Base-by-base conservation (phyloP, 1,139 yeast species). In the Lodderomyces theae region DNA sequence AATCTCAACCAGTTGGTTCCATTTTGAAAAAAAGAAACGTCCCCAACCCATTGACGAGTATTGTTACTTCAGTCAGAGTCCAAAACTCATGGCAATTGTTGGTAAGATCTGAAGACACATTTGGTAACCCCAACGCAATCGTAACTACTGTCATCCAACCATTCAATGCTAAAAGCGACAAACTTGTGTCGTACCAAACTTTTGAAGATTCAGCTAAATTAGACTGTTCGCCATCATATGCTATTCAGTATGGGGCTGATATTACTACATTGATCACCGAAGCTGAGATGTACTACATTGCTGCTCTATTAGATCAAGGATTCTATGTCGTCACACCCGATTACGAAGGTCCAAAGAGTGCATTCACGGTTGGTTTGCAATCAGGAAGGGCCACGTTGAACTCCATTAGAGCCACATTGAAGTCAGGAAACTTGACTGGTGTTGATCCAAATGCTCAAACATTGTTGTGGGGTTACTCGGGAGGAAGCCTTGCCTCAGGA, bases 381-480 rank as follows among this genome's bases (percentile, higher is more conserved):
- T 58, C 68, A 19, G 74, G 67, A 0, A 53, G 60, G 22, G 63
- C 63, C 6, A 51, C 56, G 3, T 56, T 68, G 37, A 62, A 68
- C 45, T 53, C 66, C 1, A 46, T 68, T 9, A 51, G 64, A 39
- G 74, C 64, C 5, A 54, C 57, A 1, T 54, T 66, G 39, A 37
- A 43, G 1, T 48, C 64, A 2, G 48, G 48, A 1, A 52, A 56
- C 34, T 36, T 51, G 15, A 66, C 73, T 3, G 67, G 69, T 3
- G 43, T 68, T 29, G 41, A 51, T 9, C 10, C 49, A 1, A 50
- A 58, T 37, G 68, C 72, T 4, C 49, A 55, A 35, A 52, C 60
- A 1, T 58, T 54, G 1, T 18, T 63, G 29, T 68, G 69, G 67
- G 74, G 74, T 0, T 69, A 65, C 44, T 64, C 71, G 6, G 74